These are phyloP conservation scores for Ganoderma resinaceum DNA, from an alignment of 1,284 basidiomycete genomes.

Conservation along the genomic window DNA sequence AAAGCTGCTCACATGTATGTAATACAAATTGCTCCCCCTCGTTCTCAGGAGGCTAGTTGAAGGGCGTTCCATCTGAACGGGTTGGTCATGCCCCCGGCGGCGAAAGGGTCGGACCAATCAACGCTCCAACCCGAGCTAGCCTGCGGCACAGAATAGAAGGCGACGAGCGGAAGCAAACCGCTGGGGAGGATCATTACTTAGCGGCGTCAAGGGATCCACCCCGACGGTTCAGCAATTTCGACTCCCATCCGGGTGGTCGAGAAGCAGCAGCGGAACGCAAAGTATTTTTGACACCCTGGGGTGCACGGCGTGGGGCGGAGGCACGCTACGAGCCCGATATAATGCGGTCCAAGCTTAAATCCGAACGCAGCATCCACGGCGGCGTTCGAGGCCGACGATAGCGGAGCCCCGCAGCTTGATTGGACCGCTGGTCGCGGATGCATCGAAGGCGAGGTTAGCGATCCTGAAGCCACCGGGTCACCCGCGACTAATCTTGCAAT, in stretches of 20 bases:
- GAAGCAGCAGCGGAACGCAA: background rate
- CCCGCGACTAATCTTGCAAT: background rate
- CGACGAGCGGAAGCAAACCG: background rate
- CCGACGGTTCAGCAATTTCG: background rate
- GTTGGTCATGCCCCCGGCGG: background rate
- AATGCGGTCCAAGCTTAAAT: background rate
- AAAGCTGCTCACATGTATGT: background rate
- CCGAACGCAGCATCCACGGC: background rate
- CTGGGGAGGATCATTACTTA: background rate
- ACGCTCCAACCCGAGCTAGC: background rate
- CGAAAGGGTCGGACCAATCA: background rate
- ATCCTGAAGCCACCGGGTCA: background rate
- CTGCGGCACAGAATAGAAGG: slow-evolving; percentile 1
- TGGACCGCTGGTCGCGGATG: background rate
- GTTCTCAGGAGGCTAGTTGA: background rate
- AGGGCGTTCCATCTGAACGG: background rate
- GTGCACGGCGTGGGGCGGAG: background rate
- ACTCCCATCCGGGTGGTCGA: background rate
- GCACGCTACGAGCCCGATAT: background rate
- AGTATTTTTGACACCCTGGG: background rate
- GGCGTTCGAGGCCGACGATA: background rate
- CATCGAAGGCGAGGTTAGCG: background rate
- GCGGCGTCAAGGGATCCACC: background rate
- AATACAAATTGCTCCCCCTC: background rate
- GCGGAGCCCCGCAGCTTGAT: background rate